phyloP scores from a whole-genome alignment of 208 protist species.

The Wallacemonas sp. region DNA sequence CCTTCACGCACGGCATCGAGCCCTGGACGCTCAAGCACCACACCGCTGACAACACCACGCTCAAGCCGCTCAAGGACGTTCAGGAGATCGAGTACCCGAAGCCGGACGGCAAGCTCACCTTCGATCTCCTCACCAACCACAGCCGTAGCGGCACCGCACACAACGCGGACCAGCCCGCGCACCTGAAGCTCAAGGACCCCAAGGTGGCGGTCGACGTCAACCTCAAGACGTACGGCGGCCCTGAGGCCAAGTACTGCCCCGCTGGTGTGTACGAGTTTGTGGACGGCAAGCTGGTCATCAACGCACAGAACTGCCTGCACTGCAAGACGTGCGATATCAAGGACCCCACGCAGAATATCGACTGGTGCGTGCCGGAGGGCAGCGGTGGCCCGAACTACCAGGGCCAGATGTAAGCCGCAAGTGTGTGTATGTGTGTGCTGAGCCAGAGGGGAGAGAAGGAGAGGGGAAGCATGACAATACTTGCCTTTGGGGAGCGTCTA shows the following conservation, averaged over 20 bases:
- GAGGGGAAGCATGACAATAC: too few relatives aligned
- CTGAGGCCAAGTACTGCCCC: slow-evolving; percentile 95
- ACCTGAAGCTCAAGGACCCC: slow-evolving; percentile 88
- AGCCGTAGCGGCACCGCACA: slow-evolving; percentile 95
- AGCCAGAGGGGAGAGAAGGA: neutral
- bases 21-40: slow-evolving; percentile 92
- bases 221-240: slow-evolving; percentile 88
- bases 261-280: slow-evolving; percentile 97
- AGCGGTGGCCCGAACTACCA: slow-evolving; percentile 86
- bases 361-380: slow-evolving; percentile 96
- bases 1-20: slow-evolving; percentile 78
- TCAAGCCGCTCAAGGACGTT: slow-evolving; percentile 78
- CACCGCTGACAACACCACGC: slow-evolving; percentile 60
- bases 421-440: neutral
- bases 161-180: slow-evolving; percentile 95
- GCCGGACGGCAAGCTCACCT: slow-evolving; percentile 95
- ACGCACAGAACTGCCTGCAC: slow-evolving; percentile 98
- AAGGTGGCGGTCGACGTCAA: slow-evolving; percentile 85
- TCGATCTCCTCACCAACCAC: slow-evolving; percentile 97
- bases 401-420: slow-evolving; percentile 66
- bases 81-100: slow-evolving; percentile 96
- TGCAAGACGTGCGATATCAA: slow-evolving; percentile 99
- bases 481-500: too few relatives aligned
- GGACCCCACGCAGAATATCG: slow-evolving; percentile 97
- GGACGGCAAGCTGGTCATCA: slow-evolving; percentile 94